Percentiles rank a stretch among this genome's conserved stretches.
phyloP scores from a whole-genome alignment of 345 rosid genomes.

The Gossypium turneri region DNA sequence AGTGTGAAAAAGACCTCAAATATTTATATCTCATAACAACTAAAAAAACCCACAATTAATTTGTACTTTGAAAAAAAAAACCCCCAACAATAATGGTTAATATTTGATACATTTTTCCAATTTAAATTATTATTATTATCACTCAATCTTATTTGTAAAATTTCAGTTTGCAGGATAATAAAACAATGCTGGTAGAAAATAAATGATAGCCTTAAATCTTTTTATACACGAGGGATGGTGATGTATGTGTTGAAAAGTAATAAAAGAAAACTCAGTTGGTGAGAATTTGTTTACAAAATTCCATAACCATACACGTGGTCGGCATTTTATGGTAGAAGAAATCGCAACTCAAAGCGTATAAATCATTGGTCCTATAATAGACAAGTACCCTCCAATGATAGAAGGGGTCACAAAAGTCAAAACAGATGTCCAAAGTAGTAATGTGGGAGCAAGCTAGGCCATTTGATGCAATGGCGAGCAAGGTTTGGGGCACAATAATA shows the following conservation, averaged over 20 bases:
- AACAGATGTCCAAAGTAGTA: background rate
- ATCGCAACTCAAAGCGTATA: background rate
- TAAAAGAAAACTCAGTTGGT: too few relatives aligned
- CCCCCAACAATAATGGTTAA: too few relatives aligned
- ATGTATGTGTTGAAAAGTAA: too few relatives aligned
- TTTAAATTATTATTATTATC: too few relatives aligned
- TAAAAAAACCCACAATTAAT: background rate
- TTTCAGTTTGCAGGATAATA: too few relatives aligned
- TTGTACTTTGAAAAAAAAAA: background rate
- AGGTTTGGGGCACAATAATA: background rate
- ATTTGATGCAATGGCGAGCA: constrained; percentile 18
- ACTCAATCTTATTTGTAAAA: too few relatives aligned
- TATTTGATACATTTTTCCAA: too few relatives aligned
- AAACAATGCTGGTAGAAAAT: too few relatives aligned
- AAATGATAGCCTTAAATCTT: too few relatives aligned
- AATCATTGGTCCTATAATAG: constrained; percentile 20
- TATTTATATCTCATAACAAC: constrained; percentile 2
- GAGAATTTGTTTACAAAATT: background rate
- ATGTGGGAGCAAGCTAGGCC: constrained; percentile 16
- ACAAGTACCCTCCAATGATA: background rate
- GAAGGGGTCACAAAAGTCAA: constrained; percentile 8
- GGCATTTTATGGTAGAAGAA: background rate
- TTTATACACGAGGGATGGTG: too few relatives aligned
- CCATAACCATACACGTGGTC: background rate
- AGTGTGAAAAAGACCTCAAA: background rate